Percentiles rank a stretch among this genome's conserved stretches.
Conservation (phyloP, 306 rosid genomes). For the Sicyos edulis region DNA sequence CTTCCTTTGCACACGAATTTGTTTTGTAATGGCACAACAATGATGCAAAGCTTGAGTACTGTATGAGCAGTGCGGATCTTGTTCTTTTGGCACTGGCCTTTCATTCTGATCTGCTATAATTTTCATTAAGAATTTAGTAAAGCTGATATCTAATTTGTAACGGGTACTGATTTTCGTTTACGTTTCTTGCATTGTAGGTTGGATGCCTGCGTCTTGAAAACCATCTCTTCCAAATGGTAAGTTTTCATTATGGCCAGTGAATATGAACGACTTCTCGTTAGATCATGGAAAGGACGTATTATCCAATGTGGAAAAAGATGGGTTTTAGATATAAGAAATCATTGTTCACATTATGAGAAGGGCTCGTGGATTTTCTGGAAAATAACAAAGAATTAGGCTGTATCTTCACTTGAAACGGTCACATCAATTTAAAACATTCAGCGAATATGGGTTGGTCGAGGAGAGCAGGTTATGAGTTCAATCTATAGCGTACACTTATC, state of each 20-base stretch:
- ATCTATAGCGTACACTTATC: no score
- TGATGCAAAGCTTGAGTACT: background rate
- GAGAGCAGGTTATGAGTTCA: no score
- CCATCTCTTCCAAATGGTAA: constrained; percentile 74
- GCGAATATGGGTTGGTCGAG: no score
- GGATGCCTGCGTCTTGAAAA: constrained; percentile 57
- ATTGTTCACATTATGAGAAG: background rate
- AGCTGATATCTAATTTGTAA: background rate
- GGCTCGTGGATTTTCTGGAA: constrained; percentile 6
- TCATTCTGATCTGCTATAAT: background rate
- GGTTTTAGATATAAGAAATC: background rate
- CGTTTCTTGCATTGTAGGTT: constrained; percentile 40
- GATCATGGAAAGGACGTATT: background rate
- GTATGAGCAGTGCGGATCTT: background rate
- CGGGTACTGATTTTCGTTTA: constrained; percentile 20
- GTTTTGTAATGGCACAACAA: background rate
- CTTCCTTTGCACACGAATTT: background rate
- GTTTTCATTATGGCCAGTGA: constrained; percentile 4
- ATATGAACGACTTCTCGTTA: background rate
- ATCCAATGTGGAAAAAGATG: background rate
- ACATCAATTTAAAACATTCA: background rate
- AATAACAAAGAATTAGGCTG: background rate
- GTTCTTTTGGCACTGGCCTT: background rate
- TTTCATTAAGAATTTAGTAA: background rate
- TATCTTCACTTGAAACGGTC: background rate